Percentiles rank a stretch among this genome's conserved stretches.
These are phyloP conservation scores for Ceratocystis eucalypticola DNA, from an alignment of 2,329 filamentous ascomycete species.

Conservation along the genomic window DNA sequence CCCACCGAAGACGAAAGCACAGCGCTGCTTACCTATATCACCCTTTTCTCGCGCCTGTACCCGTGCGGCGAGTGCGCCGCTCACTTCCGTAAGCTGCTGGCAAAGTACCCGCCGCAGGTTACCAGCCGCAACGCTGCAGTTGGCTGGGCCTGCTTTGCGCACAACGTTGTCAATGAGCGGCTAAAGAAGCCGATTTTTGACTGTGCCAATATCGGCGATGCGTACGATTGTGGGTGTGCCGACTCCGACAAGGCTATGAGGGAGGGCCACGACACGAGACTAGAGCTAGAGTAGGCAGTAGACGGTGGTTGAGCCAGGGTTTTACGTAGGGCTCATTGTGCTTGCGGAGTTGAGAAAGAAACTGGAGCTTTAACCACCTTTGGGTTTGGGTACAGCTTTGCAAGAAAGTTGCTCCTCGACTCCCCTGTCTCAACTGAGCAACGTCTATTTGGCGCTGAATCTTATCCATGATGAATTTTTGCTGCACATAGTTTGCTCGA, in stretches of 20 bases:
- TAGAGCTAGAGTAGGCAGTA: slow-evolving; percentile 22
- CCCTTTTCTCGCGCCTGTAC: slow-evolving; percentile 54
- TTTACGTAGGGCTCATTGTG: neutral
- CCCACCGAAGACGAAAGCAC: slow-evolving; percentile 48
- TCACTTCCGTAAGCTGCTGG: slow-evolving; percentile 51
- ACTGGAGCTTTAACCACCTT: no score
- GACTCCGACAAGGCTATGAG: slow-evolving; percentile 43
- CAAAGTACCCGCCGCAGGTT: slow-evolving; percentile 51
- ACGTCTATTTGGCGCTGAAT: no score
- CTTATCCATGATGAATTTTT: no score
- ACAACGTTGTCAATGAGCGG: slow-evolving; percentile 54
- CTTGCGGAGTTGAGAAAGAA: no score
- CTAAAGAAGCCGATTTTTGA: slow-evolving; percentile 50
- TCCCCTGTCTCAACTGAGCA: no score
- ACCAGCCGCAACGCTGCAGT: slow-evolving; percentile 49
- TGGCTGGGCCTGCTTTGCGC: slow-evolving; percentile 54
- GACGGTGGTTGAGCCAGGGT: neutral
- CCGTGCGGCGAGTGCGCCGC: slow-evolving; percentile 56
- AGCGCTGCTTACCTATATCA: slow-evolving; percentile 50
- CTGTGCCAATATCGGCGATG: slow-evolving; percentile 54
- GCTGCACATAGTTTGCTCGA: no score
- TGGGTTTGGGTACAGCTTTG: no score
- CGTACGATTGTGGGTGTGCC: slow-evolving; percentile 59
- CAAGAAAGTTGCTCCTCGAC: no score
- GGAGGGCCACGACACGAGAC: slow-evolving; percentile 24